A percentile compares a stretch with the other conserved stretches of the same genome.
These are phyloP conservation scores for Leccinum pallidistipes DNA, from an alignment of 1,284 basidiomycete species.

Conservation along the genomic window DNA sequence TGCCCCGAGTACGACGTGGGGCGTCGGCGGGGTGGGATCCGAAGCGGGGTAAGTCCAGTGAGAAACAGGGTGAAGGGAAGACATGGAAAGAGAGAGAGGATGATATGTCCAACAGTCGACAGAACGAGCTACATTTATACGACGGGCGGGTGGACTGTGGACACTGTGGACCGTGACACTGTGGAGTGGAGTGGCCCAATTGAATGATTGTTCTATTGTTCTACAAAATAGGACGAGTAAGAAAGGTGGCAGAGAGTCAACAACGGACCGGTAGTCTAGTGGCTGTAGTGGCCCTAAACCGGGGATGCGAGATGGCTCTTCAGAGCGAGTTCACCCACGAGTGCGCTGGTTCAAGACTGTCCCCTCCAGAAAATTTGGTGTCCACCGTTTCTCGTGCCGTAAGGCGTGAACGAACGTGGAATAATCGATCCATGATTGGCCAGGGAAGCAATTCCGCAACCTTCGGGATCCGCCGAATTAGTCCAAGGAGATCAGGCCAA, in stretches of 20 bases:
- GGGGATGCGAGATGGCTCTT: conserved; percentile 75
- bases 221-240: neutral
- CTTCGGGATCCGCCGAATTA: conserved; percentile 81
- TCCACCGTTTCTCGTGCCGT: conserved; percentile 60
- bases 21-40: conserved; percentile 12
- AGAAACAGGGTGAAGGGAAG: neutral
- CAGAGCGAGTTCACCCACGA: conserved; percentile 58
- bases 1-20: conserved; percentile 4
- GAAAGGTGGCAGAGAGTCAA: neutral
- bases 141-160: no score
- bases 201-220: neutral
- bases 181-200: neutral
- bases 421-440: conserved; percentile 79
- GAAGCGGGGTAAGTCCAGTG: conserved; percentile 2
- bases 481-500: conserved; percentile 83
- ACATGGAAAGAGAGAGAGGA: conserved; percentile 7
- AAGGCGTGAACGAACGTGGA: conserved; percentile 66
- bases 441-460: conserved; percentile 91
- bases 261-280: conserved; percentile 48
- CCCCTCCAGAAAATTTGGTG: conserved; percentile 91
- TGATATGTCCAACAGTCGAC: neutral
- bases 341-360: conserved; percentile 88
- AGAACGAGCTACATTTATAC: conserved; percentile 18
- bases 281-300: conserved; percentile 76
- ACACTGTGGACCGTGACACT: no score